Conservation (phyloP, 2,329 filamentous ascomycete species). For the Fonsecaea nubica region DNA sequence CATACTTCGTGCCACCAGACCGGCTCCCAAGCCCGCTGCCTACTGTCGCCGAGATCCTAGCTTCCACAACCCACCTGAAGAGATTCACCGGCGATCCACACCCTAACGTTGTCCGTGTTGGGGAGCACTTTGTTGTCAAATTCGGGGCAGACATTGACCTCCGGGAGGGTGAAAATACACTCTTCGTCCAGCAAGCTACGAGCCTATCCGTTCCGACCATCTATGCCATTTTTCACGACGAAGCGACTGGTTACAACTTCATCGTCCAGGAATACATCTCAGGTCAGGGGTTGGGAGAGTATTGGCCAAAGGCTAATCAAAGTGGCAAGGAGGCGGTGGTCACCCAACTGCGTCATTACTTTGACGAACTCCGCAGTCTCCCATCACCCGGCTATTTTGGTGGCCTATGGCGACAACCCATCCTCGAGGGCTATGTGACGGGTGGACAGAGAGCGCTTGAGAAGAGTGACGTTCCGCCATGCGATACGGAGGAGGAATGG, state of each 20-base stretch:
- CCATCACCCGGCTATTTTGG: constrained; percentile 15
- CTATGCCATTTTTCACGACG: constrained; percentile 10
- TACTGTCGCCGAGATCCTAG: constrained; percentile 12
- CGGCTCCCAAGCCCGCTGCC: constrained; percentile 11
- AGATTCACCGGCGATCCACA: not conserved
- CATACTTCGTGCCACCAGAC: constrained; percentile 8
- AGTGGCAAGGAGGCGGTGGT: constrained; percentile 11
- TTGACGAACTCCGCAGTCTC: constrained; percentile 11
- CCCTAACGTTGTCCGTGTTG: constrained; percentile 1
- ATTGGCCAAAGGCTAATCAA: not conserved
- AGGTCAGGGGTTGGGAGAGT: constrained; percentile 2
- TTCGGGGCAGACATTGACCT: not conserved
- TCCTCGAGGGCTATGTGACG: not conserved
- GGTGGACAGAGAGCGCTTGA: too few species aligned
- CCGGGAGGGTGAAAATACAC: constrained; percentile 5
- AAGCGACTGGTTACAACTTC: constrained; percentile 10
- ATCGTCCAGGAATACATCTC: constrained; percentile 16
- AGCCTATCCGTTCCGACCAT: not conserved
- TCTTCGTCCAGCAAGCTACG: constrained; percentile 3
- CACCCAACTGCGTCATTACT: constrained; percentile 1
- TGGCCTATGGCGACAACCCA: constrained; percentile 5
- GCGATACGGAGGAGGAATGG: constrained; percentile 11
- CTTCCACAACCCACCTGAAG: not conserved
- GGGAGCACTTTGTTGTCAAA: constrained; percentile 6
- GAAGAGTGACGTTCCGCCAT: not conserved